These are phyloP conservation scores for Hypoxylon sp. DNA, from an alignment of 2,329 filamentous ascomycete genomes.

Conservation along the genomic window DNA sequence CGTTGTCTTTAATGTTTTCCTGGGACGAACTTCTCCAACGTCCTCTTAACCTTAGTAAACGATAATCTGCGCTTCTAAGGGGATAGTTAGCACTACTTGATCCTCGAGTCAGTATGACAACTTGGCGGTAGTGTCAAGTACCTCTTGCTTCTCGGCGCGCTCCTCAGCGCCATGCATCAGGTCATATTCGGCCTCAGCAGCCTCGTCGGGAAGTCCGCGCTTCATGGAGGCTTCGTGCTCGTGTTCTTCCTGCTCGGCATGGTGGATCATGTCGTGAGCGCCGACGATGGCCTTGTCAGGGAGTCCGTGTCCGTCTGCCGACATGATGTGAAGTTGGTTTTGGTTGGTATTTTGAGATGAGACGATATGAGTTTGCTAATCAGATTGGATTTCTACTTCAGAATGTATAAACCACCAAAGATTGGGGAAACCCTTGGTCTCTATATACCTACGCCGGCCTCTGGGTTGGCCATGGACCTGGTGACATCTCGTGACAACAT, in stretches of 20 bases:
- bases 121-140: slow-evolving; percentile 13
- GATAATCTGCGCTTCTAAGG: slow-evolving; percentile 23
- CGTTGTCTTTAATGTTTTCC: slow-evolving; percentile 36
- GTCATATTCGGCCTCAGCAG: slow-evolving; percentile 42
- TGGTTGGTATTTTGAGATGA: slow-evolving; percentile 9
- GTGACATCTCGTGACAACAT: slow-evolving; percentile 30
- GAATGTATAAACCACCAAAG: not conserved
- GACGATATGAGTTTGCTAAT: not conserved
- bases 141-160: slow-evolving; percentile 35
- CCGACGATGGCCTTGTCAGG: slow-evolving; percentile 36
- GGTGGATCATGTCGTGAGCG: slow-evolving; percentile 45
- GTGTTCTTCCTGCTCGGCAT: slow-evolving; percentile 45
- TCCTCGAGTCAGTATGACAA: not conserved
- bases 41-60: slow-evolving; percentile 37
- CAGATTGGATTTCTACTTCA: slow-evolving; percentile 7
- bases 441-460: slow-evolving; percentile 26
- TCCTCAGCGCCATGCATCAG: slow-evolving; percentile 43
- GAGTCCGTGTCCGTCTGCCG: slow-evolving; percentile 41
- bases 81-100: slow-evolving; percentile 10
- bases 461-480: slow-evolving; percentile 17
- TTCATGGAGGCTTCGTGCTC: slow-evolving; percentile 42
- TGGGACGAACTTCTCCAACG: slow-evolving; percentile 39
- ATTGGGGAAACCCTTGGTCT: slow-evolving; percentile 2
- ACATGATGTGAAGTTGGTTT: slow-evolving; percentile 38
- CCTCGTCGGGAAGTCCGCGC: slow-evolving; percentile 41